Evolutionary conservation across 192 early-diverging fungal genomes (phyloP).

Genomic region (Geranomyces michiganensis): DNA sequence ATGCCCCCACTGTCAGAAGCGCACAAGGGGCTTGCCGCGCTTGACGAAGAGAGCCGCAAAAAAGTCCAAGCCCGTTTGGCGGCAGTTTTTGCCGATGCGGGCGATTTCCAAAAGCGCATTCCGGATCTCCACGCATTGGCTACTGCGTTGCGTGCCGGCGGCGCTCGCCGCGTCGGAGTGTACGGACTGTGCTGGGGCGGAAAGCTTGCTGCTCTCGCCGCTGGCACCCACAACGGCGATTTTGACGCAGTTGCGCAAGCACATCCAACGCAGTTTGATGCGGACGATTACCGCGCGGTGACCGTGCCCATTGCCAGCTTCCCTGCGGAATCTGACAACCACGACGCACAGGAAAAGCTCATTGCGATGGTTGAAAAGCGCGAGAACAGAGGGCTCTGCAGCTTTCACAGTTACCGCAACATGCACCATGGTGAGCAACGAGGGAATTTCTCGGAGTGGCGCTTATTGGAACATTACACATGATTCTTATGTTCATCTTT

Average conservation of each 20-base stretch:
- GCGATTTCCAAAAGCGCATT: slow-evolving; percentile 9
- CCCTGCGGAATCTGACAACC: slow-evolving; percentile 66
- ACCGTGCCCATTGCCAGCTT: slow-evolving; percentile 64
- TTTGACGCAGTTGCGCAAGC: slow-evolving; percentile 56
- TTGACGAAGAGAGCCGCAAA: no score
- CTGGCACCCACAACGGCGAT: slow-evolving; percentile 39
- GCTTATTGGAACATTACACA: background rate
- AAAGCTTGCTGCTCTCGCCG: slow-evolving; percentile 52
- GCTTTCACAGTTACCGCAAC: slow-evolving; percentile 4
- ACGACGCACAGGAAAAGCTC: slow-evolving; percentile 49
- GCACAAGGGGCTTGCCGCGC: no score
- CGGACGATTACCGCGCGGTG: slow-evolving; percentile 52
- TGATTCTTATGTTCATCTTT: background rate
- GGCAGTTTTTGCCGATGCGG: slow-evolving; percentile 6
- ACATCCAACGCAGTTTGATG: slow-evolving; percentile 65
- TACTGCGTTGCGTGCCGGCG: slow-evolving; percentile 42
- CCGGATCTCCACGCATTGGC: slow-evolving; percentile 35
- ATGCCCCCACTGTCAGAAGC: no score
- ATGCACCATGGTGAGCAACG: slow-evolving; percentile 23
- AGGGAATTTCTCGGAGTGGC: no score
- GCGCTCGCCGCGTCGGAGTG: slow-evolving; percentile 51
- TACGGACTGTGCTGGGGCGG: slow-evolving; percentile 78
- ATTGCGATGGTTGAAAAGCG: slow-evolving; percentile 43
- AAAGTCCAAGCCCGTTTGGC: background rate
- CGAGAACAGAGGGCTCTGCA: slow-evolving; percentile 46